These are phyloP conservation scores for Priceomyces haplophilus DNA, from an alignment of 805 yeast species.

Conservation along the genomic window DNA sequence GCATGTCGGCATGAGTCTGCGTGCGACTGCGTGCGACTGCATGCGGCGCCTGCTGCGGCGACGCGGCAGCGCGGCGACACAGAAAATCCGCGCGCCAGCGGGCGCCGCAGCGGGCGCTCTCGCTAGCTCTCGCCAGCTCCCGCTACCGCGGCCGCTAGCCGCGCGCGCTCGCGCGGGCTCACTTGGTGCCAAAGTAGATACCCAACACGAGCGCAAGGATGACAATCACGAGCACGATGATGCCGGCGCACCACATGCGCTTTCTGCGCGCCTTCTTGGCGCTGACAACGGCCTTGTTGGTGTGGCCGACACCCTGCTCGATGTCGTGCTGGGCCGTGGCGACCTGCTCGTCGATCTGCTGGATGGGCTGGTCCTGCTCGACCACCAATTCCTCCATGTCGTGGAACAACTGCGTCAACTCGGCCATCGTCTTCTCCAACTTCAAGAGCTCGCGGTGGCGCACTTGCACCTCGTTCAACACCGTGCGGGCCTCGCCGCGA, in stretches of 20 bases:
- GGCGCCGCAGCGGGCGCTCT: no score
- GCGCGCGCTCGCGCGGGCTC: no score
- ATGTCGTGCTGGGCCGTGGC: constrained; percentile 83
- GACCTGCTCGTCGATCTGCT: constrained; percentile 77
- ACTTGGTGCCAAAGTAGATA: constrained; percentile 47
- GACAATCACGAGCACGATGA: constrained; percentile 54
- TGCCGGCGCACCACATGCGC: constrained; percentile 80
- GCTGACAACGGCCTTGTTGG: constrained; percentile 80
- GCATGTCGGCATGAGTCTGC: no score
- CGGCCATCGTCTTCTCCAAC: constrained; percentile 94
- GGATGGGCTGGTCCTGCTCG: constrained; percentile 88
- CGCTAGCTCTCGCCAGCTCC: no score
- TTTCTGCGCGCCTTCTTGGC: constrained; percentile 90
- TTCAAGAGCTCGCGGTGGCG: constrained; percentile 93
- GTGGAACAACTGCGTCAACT: constrained; percentile 87
- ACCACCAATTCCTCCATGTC: constrained; percentile 96
- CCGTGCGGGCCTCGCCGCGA: constrained; percentile 93
- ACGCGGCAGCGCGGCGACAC: no score
- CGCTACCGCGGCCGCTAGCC: no score
- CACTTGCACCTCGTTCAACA: constrained; percentile 90
- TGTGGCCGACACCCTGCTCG: constrained; percentile 92
- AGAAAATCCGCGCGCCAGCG: no score
- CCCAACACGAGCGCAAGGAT: constrained; percentile 70
- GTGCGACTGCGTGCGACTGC: no score
- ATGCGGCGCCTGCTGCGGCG: no score